Evolutionary conservation across 2,329 filamentous ascomycete genomes (phyloP).

Genomic region (Fusarium sp.): DNA sequence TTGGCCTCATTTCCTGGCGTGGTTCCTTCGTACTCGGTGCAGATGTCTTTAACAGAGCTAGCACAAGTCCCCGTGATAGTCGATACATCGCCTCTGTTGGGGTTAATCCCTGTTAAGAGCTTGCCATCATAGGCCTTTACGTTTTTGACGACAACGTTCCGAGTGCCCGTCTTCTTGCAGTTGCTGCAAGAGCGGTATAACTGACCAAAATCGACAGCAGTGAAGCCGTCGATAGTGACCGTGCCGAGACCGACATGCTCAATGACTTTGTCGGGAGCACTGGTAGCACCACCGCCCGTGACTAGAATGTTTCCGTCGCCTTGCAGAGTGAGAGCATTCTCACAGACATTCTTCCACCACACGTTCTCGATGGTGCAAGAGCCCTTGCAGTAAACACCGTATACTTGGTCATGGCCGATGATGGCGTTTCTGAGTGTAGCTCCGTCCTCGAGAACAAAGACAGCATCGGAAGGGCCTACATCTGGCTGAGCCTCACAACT

Average conservation of each 20-base stretch:
- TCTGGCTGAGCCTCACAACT: background rate
- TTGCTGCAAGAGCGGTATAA: slow-evolving; percentile 18
- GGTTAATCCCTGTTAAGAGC: slow-evolving; percentile 15
- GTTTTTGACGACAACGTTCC: slow-evolving; percentile 13
- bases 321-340: slow-evolving; percentile 26
- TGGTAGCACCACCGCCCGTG: slow-evolving; percentile 13
- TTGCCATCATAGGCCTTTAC: slow-evolving; percentile 6
- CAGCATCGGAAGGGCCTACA: background rate
- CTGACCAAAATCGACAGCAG: slow-evolving; percentile 16
- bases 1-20: background rate
- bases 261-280: slow-evolving; percentile 11
- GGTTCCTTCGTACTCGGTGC: slow-evolving; percentile 28
- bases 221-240: slow-evolving; percentile 19
- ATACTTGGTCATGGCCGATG: slow-evolving; percentile 64
- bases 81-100: slow-evolving; percentile 17
- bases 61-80: slow-evolving; percentile 31
- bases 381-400: slow-evolving; percentile 66
- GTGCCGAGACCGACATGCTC: slow-evolving; percentile 20
- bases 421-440: slow-evolving; percentile 67
- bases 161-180: slow-evolving; percentile 18
- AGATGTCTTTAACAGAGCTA: slow-evolving; percentile 29
- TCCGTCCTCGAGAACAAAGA: slow-evolving; percentile 65
- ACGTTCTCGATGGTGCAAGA: slow-evolving; percentile 58
- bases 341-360: slow-evolving; percentile 58
- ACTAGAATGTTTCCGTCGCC: background rate